A percentile compares a stretch with the other conserved stretches of the same genome.
Evolutionary conservation across 768 basidiomycete species (phyloP).

Genomic region (Tubosaeta sp.): DNA sequence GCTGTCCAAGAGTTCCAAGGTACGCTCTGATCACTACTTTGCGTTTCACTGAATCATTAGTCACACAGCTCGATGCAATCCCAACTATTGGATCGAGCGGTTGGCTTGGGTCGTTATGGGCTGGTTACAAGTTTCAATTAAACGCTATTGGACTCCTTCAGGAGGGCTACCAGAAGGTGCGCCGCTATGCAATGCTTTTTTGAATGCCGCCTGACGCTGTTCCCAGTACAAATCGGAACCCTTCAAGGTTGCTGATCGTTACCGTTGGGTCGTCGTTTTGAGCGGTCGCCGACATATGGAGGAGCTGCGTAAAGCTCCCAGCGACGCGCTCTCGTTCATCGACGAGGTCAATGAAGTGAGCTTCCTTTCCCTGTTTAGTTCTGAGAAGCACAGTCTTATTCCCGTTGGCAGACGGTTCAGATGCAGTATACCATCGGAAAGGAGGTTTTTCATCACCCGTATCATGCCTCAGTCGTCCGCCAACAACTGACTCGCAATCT

Average conservation of each 20-base stretch:
- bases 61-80: slow-evolving; percentile 24
- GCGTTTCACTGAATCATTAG: background rate
- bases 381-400: background rate
- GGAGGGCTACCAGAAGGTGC: slow-evolving; percentile 32
- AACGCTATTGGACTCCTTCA: slow-evolving; percentile 24
- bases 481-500: slow-evolving; percentile 39
- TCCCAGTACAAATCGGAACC: slow-evolving; percentile 25
- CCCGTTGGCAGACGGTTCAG: slow-evolving; percentile 31
- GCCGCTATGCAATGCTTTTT: background rate
- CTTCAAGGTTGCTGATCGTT: slow-evolving; percentile 29
- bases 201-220: background rate
- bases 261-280: slow-evolving; percentile 39
- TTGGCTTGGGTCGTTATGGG: slow-evolving; percentile 27
- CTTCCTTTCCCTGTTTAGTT: background rate
- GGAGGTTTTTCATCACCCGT: slow-evolving; percentile 26
- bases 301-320: slow-evolving; percentile 39
- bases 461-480: slow-evolving; percentile 30
- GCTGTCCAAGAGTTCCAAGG: slow-evolving; percentile 2
- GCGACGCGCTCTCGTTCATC: slow-evolving; percentile 34
- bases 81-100: slow-evolving; percentile 28
- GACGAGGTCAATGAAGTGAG: slow-evolving; percentile 36
- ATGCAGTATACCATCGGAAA: slow-evolving; percentile 37
- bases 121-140: slow-evolving; percentile 15
- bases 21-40: background rate
- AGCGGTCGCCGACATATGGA: slow-evolving; percentile 31